Evolutionary conservation across 345 rosid genomes (phyloP).

Genomic region (Citropsis articulata): DNA sequence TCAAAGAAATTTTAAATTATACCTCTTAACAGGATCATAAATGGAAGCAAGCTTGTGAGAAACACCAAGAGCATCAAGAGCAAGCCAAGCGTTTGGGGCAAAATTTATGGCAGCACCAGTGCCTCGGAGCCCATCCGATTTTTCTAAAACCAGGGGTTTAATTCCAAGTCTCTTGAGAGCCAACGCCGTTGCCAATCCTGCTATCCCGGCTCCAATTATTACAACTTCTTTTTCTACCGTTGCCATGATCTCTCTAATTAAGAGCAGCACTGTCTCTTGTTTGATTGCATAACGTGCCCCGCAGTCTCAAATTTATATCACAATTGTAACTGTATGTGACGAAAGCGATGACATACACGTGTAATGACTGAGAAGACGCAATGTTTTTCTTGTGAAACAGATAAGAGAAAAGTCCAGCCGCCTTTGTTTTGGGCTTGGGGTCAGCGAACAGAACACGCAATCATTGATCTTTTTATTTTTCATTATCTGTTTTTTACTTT

Average conservation of each 20-base stretch:
- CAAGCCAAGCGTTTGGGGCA: constrained; percentile 37
- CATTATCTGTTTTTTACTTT: too few relatives aligned
- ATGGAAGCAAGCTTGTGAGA: constrained; percentile 29
- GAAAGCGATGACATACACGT: too few relatives aligned
- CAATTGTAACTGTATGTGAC: too few relatives aligned
- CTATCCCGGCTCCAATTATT: constrained; percentile 38
- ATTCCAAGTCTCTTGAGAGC: constrained; percentile 36
- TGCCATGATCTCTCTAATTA: not conserved
- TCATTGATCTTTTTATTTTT: too few relatives aligned
- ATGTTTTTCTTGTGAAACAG: too few relatives aligned
- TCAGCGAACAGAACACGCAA: too few relatives aligned
- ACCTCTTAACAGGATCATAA: not conserved
- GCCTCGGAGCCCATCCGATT: constrained; percentile 22
- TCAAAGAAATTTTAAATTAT: not conserved
- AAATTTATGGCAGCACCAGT: constrained; percentile 32
- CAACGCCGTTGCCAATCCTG: constrained; percentile 37
- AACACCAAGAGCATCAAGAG: constrained; percentile 41
- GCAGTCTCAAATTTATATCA: too few relatives aligned
- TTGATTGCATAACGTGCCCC: too few relatives aligned
- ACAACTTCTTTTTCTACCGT: constrained; percentile 27
- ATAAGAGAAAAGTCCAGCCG: too few relatives aligned
- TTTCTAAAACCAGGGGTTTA: constrained; percentile 31
- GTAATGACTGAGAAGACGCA: too few relatives aligned
- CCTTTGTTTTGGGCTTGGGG: too few relatives aligned
- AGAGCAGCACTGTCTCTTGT: too few relatives aligned